Evolutionary conservation across 2,329 filamentous ascomycete species (phyloP).

Genomic region (Ophiostoma novo-ulmi): DNA sequence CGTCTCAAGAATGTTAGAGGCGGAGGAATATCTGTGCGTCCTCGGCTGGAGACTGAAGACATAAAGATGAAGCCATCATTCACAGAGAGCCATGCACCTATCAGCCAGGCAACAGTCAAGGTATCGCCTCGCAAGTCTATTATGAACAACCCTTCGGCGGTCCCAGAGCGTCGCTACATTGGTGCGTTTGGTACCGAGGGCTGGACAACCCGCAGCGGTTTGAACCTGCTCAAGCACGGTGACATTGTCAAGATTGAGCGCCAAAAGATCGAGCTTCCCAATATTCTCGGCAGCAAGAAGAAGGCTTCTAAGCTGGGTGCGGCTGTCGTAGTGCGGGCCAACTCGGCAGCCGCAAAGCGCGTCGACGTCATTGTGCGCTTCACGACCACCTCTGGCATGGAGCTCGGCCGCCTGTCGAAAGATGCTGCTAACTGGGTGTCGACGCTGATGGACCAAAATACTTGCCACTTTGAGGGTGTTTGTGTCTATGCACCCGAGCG

Average conservation of each 20-base stretch:
- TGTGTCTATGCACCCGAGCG: constrained; percentile 86
- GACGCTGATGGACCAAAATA: constrained; percentile 79
- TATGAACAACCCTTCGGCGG: constrained; percentile 26
- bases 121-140: constrained; percentile 20
- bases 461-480: constrained; percentile 79
- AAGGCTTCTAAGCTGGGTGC: constrained; percentile 43
- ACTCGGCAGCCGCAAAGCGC: constrained; percentile 56
- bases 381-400: constrained; percentile 69
- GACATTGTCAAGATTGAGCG: constrained; percentile 84
- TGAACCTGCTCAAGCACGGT: constrained; percentile 68
- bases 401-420: constrained; percentile 81
- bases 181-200: constrained; percentile 87
- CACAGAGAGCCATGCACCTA: not conserved
- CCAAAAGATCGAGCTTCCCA: constrained; percentile 62
- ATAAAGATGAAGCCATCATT: not conserved
- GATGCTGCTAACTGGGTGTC: constrained; percentile 90
- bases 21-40: not conserved
- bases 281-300: constrained; percentile 34
- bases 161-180: constrained; percentile 61
- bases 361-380: constrained; percentile 89
- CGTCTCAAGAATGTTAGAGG: not conserved
- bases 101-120: constrained; percentile 12
- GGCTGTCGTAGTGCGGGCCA: constrained; percentile 36
- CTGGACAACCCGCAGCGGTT: constrained; percentile 85
- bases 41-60: not conserved